These are phyloP conservation scores for Aspergillus quadrilineatus DNA, from an alignment of 2,329 filamentous ascomycete species.

Conservation along the genomic window DNA sequence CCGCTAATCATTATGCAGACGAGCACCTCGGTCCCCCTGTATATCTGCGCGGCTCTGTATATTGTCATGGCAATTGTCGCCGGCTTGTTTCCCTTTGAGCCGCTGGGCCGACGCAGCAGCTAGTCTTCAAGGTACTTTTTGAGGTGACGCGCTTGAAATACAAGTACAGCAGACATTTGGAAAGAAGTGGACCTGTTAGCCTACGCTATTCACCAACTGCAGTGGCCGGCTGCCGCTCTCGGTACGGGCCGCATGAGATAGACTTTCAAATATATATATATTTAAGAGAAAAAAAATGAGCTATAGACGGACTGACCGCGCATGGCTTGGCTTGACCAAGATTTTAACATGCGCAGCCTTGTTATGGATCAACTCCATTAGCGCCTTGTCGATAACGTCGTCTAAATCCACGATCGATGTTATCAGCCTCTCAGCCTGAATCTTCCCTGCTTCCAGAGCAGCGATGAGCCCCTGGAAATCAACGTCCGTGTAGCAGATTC, in stretches of 20 bases:
- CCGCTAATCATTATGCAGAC: constrained; percentile 17
- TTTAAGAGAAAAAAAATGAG: no score
- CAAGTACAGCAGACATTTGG: no score
- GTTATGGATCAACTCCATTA: constrained; percentile 7
- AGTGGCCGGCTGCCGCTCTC: no score
- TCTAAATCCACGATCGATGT: constrained; percentile 3
- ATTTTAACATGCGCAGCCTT: constrained; percentile 10
- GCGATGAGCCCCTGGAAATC: constrained; percentile 1
- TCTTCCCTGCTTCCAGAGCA: not conserved
- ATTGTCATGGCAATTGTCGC: constrained; percentile 36
- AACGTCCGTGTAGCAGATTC: constrained; percentile 3
- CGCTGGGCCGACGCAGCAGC: constrained; percentile 5
- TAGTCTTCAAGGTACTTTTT: not conserved
- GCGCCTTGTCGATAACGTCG: not conserved
- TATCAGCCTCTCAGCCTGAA: not conserved
- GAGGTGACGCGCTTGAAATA: no score
- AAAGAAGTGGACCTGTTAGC: no score
- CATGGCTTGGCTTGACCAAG: constrained; percentile 5
- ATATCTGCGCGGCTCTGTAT: constrained; percentile 37
- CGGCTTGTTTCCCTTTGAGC: constrained; percentile 24
- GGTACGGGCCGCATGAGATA: no score
- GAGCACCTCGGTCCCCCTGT: constrained; percentile 36
- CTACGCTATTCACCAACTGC: no score
- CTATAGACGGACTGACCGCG: not conserved
- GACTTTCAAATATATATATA: no score